Evolutionary conservation across 139 green algal species (phyloP).

Genomic region (Chlamydomonas incerta): DNA sequence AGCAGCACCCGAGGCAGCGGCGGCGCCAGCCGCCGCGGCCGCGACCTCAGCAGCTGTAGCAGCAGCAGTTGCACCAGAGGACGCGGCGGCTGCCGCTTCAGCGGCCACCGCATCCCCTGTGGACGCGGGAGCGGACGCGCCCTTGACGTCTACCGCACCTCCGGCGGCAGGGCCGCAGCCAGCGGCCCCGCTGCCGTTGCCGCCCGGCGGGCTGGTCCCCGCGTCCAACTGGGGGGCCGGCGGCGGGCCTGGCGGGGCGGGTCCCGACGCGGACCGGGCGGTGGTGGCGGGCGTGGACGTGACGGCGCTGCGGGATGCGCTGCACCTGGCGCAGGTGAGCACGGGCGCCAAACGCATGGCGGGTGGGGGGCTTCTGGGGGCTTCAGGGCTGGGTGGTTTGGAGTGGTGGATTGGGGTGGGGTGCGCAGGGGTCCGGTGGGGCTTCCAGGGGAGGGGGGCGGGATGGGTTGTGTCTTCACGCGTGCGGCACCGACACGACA

Average conservation of each 20-base stretch:
- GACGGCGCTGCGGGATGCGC: neutral
- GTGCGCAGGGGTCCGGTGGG: too few species aligned
- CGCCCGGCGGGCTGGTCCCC: neutral
- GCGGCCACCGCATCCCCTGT: too few species aligned
- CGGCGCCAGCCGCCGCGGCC: neutral
- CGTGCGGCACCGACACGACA: too few species aligned
- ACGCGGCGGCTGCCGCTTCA: neutral
- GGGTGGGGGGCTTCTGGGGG: too few species aligned
- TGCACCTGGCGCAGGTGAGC: constrained; percentile 41
- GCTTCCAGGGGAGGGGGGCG: too few species aligned
- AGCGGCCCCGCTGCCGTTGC: neutral
- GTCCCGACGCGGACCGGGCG: neutral
- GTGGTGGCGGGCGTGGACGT: neutral
- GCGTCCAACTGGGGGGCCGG: neutral
- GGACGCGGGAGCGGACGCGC: neutral
- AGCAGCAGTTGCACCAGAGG: neutral
- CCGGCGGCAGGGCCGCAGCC: neutral
- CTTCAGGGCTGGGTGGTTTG: too few species aligned
- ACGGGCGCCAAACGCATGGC: too few species aligned
- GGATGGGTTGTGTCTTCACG: too few species aligned
- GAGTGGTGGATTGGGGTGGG: too few species aligned
- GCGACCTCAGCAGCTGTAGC: neutral
- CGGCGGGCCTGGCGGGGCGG: neutral
- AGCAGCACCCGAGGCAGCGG: neutral
- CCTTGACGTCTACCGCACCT: neutral